Percentiles rank a stretch among this genome's conserved stretches.
phyloP scores from a whole-genome alignment of 164 flowering plant species.

The Cinnamomum micranthum region DNA sequence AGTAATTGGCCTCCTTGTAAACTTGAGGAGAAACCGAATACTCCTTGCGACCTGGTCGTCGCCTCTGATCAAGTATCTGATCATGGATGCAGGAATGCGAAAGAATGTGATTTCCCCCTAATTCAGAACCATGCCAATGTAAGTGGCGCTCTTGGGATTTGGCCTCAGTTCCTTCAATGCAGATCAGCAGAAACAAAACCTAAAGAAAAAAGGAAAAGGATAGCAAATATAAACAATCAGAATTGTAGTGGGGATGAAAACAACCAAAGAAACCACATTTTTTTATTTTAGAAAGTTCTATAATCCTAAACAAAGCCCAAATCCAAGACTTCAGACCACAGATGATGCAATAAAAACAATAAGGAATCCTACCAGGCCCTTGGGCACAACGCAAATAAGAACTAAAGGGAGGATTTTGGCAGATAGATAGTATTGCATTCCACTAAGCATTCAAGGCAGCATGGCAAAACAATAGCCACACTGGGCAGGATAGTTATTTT shows the following conservation, averaged over 20 bases:
- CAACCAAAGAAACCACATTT: background rate
- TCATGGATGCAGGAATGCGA: slow-evolving; percentile 99
- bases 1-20: slow-evolving; percentile 43
- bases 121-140: slow-evolving; percentile 16
- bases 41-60: slow-evolving; percentile 76
- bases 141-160: slow-evolving; percentile 25
- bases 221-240: background rate
- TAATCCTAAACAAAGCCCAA: background rate
- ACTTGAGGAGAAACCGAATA: slow-evolving; percentile 90
- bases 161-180: slow-evolving; percentile 33
- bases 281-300: background rate
- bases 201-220: slow-evolving; percentile 18
- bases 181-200: slow-evolving; percentile 49
- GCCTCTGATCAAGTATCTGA: slow-evolving; percentile 84
- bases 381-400: background rate
- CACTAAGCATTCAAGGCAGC: background rate
- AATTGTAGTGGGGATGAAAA: background rate
- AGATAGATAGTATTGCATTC: background rate
- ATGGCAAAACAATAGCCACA: background rate
- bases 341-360: too few relatives aligned
- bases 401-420: background rate
- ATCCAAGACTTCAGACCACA: background rate
- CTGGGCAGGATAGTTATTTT: background rate
- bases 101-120: slow-evolving; percentile 31
- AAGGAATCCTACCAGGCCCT: background rate